Evolutionary conservation across 305 asterid genomes (phyloP), one percentile per base, ranked within the genome.

Genomic region (Fraxinus dipetala): DNA sequence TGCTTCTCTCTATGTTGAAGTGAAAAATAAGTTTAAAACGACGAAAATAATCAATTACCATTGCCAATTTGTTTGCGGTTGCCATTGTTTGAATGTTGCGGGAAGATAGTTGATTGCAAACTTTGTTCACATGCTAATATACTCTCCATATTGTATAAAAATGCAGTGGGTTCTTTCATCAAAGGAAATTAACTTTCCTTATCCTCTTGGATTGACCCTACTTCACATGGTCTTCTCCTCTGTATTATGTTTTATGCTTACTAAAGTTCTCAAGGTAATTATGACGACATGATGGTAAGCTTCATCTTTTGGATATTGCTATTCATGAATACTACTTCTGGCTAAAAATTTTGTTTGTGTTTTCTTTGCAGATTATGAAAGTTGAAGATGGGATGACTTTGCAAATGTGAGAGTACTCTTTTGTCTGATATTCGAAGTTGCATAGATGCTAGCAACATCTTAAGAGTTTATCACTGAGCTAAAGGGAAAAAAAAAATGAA

Each of bases 161-260:
- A 9, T 69, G 81, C 81, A 82, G 85, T 70, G 76, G 78, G 94
- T 95, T 77, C 88, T 95, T 80, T 94, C 99, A 35, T 95, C 99
- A 2, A 95, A 92, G 89, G 97, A 93, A 78, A 91, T 94, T 54
- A 94, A 94, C 90, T 95, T 95, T 86, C 98, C 99, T 16, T 95
- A 91, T 89, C 99, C 98, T 69, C 97, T 95, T 80, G 99, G 94
- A 72, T 85, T 95, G 90, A 95, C 99, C 31, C 91, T 95, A 75
- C 97, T 95, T 89, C 99, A 95, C 89, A 95, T 94, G 99, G 84
- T 94, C 80, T 95, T 94, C 92, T 95, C 99, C 76, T 95, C 98
- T 67, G 93, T 91, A 45, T 81, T 94, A 76, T 95, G 99, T 87
- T 92, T 94, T 87, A 69, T 91, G 79, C 90, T 94, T 70, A 95